These are phyloP conservation scores for Metschnikowia drakensbergensis DNA, from an alignment of 805 yeast species.

Conservation along the genomic window DNA sequence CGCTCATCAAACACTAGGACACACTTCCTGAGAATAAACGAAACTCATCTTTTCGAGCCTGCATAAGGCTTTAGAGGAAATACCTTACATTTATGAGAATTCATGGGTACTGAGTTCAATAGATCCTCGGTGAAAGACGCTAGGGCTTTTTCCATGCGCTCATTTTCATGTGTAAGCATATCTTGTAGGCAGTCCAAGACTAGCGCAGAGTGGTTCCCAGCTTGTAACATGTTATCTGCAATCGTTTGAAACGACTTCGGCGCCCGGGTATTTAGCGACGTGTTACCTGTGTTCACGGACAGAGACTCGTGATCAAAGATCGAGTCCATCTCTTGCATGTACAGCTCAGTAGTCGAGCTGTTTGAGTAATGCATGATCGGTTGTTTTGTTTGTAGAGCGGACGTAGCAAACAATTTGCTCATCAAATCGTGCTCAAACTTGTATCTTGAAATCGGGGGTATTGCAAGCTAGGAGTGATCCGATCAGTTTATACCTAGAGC, in stretches of 20 bases:
- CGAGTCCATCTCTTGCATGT: not conserved
- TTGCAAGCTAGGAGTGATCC: no score
- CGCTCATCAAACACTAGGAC: not conserved
- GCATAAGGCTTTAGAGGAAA: not conserved
- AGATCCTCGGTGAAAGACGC: constrained; percentile 15
- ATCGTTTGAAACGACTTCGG: not conserved
- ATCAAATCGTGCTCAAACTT: no score
- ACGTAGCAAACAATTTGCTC: no score
- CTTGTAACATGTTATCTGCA: not conserved
- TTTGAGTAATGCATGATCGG: not conserved
- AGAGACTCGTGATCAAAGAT: not conserved
- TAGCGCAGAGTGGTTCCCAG: constrained; percentile 5
- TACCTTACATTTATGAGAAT: constrained; percentile 14
- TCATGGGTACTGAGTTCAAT: constrained; percentile 19
- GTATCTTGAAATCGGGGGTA: no score
- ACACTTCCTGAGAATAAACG: not conserved
- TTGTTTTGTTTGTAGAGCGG: not conserved
- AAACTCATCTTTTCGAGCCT: not conserved
- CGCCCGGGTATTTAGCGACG: not conserved
- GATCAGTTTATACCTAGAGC: no score
- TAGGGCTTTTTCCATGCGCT: constrained; percentile 18
- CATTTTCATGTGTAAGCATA: constrained; percentile 23
- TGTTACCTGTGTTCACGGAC: not conserved
- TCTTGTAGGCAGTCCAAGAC: constrained; percentile 28
- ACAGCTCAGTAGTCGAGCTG: not conserved